phyloP scores from a whole-genome alignment of 2,329 filamentous ascomycete species.

The Trichothecium roseum region DNA sequence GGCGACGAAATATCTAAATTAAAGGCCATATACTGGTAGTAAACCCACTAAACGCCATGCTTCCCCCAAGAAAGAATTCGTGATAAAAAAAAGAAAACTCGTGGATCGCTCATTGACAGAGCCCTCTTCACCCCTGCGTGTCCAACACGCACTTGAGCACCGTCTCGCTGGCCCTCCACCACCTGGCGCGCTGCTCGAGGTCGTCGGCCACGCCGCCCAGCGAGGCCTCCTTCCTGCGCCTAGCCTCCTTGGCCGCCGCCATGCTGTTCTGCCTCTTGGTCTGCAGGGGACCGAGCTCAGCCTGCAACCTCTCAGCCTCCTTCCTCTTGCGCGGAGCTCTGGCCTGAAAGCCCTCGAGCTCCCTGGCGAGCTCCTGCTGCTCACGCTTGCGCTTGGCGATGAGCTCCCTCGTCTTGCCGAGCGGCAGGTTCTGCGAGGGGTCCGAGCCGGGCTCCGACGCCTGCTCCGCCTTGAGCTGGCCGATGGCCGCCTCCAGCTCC shows the following conservation, averaged over 20 bases:
- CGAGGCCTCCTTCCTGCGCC: constrained; percentile 54
- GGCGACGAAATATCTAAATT: too few species aligned
- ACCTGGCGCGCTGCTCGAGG: constrained; percentile 63
- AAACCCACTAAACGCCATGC: constrained; percentile 1
- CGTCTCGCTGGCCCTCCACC: constrained; percentile 61
- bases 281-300: constrained; percentile 60
- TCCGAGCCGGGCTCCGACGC: constrained; percentile 21
- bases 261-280: constrained; percentile 54
- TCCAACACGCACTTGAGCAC: constrained; percentile 54
- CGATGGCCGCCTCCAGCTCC: constrained; percentile 37
- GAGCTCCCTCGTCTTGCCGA: constrained; percentile 45
- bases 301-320: constrained; percentile 55
- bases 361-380: constrained; percentile 46
- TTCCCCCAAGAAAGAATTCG: background rate
- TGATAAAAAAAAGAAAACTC: too few species aligned
- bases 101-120: background rate
- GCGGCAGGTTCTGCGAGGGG: constrained; percentile 37
- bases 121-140: constrained; percentile 27
- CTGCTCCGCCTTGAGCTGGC: constrained; percentile 30
- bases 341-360: constrained; percentile 52
- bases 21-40: too few species aligned
- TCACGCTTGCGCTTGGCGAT: constrained; percentile 40
- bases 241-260: constrained; percentile 60
- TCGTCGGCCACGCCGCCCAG: constrained; percentile 60
- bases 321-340: constrained; percentile 55